Percentiles rank a stretch among this genome's conserved stretches.
These are phyloP conservation scores for Aleurites moluccanus DNA, from an alignment of 441 rosid species.

Conservation along the genomic window DNA sequence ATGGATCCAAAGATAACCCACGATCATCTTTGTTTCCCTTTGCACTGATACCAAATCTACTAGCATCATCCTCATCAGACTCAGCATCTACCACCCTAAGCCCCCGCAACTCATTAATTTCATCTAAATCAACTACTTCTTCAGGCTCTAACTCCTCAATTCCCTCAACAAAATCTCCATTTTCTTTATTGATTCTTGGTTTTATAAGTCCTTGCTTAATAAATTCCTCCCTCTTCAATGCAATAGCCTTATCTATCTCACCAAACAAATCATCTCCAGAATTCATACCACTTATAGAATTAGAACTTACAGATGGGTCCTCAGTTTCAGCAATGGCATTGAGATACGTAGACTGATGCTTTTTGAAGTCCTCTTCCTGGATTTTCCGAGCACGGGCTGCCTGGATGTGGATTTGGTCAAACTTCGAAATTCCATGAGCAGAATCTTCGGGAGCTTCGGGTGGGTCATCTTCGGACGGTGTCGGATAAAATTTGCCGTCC, in stretches of 20 bases:
- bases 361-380: constrained; percentile 73
- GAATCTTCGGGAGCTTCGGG: constrained; percentile 89
- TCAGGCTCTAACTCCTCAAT: constrained; percentile 68
- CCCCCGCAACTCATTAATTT: constrained; percentile 66
- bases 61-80: constrained; percentile 29
- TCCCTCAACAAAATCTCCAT: constrained; percentile 30
- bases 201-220: constrained; percentile 72
- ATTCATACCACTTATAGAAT: constrained; percentile 14
- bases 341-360: constrained; percentile 61
- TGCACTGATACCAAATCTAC: constrained; percentile 27
- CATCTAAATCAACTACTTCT: constrained; percentile 80
- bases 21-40: constrained; percentile 31
- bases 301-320: constrained; percentile 33
- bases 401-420: constrained; percentile 70
- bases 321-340: constrained; percentile 74
- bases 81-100: constrained; percentile 43
- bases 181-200: constrained; percentile 32
- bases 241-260: constrained; percentile 84
- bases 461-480: constrained; percentile 74
- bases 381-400: constrained; percentile 68
- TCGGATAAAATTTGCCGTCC: constrained; percentile 57
- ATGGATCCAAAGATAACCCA: constrained; percentile 41
- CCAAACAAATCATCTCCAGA: constrained; percentile 63
- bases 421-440: constrained; percentile 74
- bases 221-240: constrained; percentile 73